Conservation (phyloP, 108 stramenopile species). For the Cyclotella kingstonii region DNA sequence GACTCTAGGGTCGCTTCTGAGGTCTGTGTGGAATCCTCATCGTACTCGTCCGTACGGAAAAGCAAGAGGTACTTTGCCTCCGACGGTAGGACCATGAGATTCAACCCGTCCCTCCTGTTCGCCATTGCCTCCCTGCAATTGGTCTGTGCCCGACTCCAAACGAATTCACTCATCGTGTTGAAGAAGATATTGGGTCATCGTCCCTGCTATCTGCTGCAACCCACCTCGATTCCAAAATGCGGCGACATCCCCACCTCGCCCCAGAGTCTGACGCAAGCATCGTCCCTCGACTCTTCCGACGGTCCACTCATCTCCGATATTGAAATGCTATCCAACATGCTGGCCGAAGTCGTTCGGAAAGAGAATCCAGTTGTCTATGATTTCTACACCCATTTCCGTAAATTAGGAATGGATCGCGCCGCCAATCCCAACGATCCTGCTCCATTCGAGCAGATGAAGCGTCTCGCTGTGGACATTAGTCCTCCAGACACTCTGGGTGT, state of each 20-base stretch:
- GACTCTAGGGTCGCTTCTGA: too few species aligned
- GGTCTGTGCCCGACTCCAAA: too few species aligned
- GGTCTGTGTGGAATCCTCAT: too few species aligned
- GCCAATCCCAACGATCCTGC: slow-evolving; percentile 40
- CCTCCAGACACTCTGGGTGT: slow-evolving; percentile 71
- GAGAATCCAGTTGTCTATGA: slow-evolving; percentile 69
- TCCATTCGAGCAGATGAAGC: slow-evolving; percentile 64
- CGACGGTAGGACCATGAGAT: too few species aligned
- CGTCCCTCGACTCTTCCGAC: slow-evolving; percentile 26
- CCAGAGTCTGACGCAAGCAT: slow-evolving; percentile 12
- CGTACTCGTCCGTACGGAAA: too few species aligned
- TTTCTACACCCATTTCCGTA: slow-evolving; percentile 61
- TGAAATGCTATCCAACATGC: slow-evolving; percentile 69
- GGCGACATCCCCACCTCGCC: slow-evolving; percentile 9
- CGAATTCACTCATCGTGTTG: too few species aligned
- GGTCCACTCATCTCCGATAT: slow-evolving; percentile 59
- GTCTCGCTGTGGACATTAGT: slow-evolving; percentile 47
- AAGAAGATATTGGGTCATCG: too few species aligned
- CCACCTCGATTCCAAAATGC: background rate
- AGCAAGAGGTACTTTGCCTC: too few species aligned
- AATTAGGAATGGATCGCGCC: slow-evolving; percentile 63
- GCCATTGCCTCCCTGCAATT: too few species aligned
- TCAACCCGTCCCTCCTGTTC: too few species aligned
- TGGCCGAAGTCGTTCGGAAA: slow-evolving; percentile 60
- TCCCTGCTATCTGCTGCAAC: too few species aligned